These are phyloP conservation scores for Aspergillus aculeatinus DNA, from an alignment of 2,329 filamentous ascomycete species.

Conservation along the genomic window DNA sequence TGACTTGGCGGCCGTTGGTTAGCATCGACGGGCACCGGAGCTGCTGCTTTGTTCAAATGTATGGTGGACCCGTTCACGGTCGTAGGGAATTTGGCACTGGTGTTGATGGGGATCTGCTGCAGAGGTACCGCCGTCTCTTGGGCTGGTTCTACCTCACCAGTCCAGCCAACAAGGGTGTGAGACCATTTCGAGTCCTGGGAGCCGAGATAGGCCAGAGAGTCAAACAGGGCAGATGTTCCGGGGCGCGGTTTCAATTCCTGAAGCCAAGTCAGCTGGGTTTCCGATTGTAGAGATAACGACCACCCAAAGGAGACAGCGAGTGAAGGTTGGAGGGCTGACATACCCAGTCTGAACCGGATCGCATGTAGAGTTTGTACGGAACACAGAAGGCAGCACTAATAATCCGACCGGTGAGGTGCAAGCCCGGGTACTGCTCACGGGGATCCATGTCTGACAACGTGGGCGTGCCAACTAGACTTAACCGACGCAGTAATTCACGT, in stretches of 20 bases:
- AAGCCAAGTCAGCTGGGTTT: slow-evolving; percentile 12
- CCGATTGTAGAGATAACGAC: not conserved
- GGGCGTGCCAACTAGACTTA: slow-evolving; percentile 48
- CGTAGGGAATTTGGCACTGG: slow-evolving; percentile 27
- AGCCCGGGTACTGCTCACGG: slow-evolving; percentile 54
- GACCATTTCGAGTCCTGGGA: slow-evolving; percentile 84
- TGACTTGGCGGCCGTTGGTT: slow-evolving; percentile 56
- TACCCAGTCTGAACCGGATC: slow-evolving; percentile 57
- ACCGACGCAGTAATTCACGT: slow-evolving; percentile 53
- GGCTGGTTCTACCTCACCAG: slow-evolving; percentile 72
- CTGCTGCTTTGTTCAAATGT: slow-evolving; percentile 71
- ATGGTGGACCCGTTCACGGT: slow-evolving; percentile 31
- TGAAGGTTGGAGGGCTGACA: slow-evolving; percentile 18
- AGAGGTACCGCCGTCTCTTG: slow-evolving; percentile 27
- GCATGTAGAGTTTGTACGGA: slow-evolving; percentile 59
- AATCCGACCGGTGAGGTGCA: slow-evolving; percentile 61
- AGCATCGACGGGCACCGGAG: slow-evolving; percentile 72
- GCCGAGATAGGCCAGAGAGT: slow-evolving; percentile 83
- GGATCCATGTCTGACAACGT: slow-evolving; percentile 53
- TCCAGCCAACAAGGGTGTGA: slow-evolving; percentile 92
- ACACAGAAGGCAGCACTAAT: slow-evolving; percentile 65
- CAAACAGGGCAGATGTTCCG: slow-evolving; percentile 88
- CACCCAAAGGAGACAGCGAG: not conserved
- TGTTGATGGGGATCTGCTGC: slow-evolving; percentile 32
- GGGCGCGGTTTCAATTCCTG: slow-evolving; percentile 74